Percentiles rank a stretch among this genome's conserved stretches.
These are phyloP conservation scores for Xylaria castorea DNA, from an alignment of 495 filamentous ascomycete species.

Conservation along the genomic window DNA sequence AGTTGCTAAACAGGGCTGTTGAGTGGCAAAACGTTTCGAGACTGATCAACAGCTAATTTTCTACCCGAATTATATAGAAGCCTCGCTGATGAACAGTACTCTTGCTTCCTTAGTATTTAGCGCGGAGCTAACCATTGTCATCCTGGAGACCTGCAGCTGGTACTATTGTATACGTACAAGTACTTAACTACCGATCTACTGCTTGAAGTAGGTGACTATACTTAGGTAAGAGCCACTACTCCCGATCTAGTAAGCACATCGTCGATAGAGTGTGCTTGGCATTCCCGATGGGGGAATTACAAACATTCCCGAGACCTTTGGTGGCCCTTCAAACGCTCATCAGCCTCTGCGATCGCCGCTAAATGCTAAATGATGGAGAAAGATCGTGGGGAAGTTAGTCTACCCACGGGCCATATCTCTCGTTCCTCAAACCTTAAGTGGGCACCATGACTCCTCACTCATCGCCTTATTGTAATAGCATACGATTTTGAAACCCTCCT, in stretches of 20 bases:
- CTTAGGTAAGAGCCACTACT: background rate
- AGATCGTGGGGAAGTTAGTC: constrained; percentile 16
- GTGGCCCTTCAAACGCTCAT: constrained; percentile 1
- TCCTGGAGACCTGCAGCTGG: too few species aligned
- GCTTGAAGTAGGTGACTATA: too few species aligned
- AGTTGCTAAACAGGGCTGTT: too few species aligned
- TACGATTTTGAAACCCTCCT: constrained; percentile 5
- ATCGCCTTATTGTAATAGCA: background rate
- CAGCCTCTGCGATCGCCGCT: constrained; percentile 19
- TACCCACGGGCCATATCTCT: background rate
- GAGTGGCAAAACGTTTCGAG: too few species aligned
- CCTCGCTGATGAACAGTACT: too few species aligned
- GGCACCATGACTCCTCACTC: background rate
- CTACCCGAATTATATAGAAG: too few species aligned
- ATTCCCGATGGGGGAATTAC: constrained; percentile 14
- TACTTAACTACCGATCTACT: background rate
- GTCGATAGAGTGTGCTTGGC: constrained; percentile 1
- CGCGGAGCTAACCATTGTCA: too few species aligned
- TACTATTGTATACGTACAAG: too few species aligned
- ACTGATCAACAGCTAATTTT: too few species aligned
- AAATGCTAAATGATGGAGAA: constrained; percentile 18
- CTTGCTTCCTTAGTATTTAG: too few species aligned
- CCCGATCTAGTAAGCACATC: constrained; percentile 10
- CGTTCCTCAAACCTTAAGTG: background rate
- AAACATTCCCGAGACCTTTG: background rate